phyloP scores from a whole-genome alignment of 2,329 filamentous ascomycete species.

The Xylaria digitata region DNA sequence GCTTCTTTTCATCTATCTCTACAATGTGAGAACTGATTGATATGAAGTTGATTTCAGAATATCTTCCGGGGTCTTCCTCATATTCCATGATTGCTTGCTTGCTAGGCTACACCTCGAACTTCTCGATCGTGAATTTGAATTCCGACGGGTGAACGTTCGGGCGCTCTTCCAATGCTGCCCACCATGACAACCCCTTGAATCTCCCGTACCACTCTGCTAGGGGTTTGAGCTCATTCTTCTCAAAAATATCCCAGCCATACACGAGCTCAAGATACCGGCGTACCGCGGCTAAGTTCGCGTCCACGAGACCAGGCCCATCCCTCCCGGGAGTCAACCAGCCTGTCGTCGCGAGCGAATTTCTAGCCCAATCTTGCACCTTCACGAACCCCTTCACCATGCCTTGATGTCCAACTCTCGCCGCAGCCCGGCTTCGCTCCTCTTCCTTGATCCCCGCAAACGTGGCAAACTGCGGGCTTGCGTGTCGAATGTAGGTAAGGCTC shows the following conservation, averaged over 20 bases:
- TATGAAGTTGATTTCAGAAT: neutral
- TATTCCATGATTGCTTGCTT: neutral
- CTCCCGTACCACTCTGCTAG: constrained; percentile 38
- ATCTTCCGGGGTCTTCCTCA: neutral
- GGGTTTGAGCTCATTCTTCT: constrained; percentile 29
- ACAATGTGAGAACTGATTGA: neutral
- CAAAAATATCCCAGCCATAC: constrained; percentile 37
- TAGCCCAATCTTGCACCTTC: constrained; percentile 38
- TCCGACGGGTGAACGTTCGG: constrained; percentile 29
- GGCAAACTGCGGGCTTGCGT: constrained; percentile 35
- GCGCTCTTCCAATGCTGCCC: constrained; percentile 39
- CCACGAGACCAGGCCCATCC: constrained; percentile 39
- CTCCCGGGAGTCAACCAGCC: constrained; percentile 43
- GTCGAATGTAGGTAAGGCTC: constrained; percentile 31
- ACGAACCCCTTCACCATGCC: constrained; percentile 25
- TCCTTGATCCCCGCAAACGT: constrained; percentile 26
- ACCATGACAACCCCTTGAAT: constrained; percentile 40
- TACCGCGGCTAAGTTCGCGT: constrained; percentile 35
- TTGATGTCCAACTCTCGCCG: constrained; percentile 32
- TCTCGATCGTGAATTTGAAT: constrained; percentile 25
- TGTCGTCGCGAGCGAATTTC: constrained; percentile 20
- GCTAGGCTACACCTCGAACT: constrained; percentile 8
- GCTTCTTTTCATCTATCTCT: neutral
- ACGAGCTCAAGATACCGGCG: constrained; percentile 37
- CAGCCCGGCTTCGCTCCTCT: constrained; percentile 35